Conservation (phyloP, 441 rosid species). For the Gossypium schwendimanii region DNA sequence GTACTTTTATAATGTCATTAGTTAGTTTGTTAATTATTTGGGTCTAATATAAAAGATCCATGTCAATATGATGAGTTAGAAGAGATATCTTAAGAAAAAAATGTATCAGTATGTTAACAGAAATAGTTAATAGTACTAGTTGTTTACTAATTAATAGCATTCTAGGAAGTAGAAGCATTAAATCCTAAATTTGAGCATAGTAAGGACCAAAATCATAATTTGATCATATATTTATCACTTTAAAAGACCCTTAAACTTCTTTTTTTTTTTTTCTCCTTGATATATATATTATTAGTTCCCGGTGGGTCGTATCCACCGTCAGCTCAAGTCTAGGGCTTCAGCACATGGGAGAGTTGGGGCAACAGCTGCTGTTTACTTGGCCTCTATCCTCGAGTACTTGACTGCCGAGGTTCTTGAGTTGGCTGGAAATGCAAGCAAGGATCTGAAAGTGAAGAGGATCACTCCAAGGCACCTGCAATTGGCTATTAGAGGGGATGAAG, state of each 20-base stretch:
- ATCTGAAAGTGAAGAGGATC: conserved; percentile 87
- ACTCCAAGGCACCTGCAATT: conserved; percentile 91
- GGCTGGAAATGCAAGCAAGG: conserved; percentile 94
- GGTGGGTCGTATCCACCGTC: conserved; percentile 87
- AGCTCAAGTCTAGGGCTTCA: conserved; percentile 57
- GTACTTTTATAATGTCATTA: too few species aligned
- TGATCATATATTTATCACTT: too few species aligned
- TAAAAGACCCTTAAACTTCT: background rate
- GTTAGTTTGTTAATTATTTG: too few species aligned
- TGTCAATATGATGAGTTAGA: too few species aligned
- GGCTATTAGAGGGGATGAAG: conserved; percentile 90
- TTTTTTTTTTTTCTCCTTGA: background rate
- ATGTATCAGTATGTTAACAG: too few species aligned
- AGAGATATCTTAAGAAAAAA: too few species aligned
- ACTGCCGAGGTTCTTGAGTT: conserved; percentile 90
- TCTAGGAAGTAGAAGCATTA: too few species aligned
- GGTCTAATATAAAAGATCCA: too few species aligned
- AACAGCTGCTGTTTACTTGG: conserved; percentile 84
- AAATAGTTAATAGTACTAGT: too few species aligned
- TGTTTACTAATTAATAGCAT: too few species aligned
- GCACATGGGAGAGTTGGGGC: conserved; percentile 86
- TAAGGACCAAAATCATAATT: too few species aligned
- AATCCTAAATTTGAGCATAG: too few species aligned
- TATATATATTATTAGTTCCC: conserved; percentile 45
- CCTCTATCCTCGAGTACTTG: conserved; percentile 77